Evolutionary conservation across 495 filamentous ascomycete genomes (phyloP).

Genomic region (Lindgomyces ingoldianus): DNA sequence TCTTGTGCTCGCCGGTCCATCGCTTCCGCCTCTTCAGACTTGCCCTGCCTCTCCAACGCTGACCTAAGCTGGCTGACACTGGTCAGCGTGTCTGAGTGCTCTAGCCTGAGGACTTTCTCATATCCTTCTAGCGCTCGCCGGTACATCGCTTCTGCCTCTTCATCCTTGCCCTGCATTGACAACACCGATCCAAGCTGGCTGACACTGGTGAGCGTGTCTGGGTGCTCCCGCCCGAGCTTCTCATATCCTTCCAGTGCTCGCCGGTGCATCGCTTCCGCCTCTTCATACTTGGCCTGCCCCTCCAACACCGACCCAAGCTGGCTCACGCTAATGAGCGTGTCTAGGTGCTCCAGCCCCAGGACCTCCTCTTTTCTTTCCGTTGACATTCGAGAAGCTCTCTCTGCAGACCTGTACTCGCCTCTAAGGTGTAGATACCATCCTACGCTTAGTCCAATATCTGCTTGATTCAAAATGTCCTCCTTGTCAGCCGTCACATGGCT

Average conservation of each 20-base stretch:
- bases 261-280: not conserved
- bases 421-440: slow-evolving; percentile 7
- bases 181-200: not conserved
- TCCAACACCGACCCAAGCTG: not conserved
- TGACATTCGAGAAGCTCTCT: not conserved
- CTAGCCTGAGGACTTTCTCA: not conserved
- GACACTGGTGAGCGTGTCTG: not conserved
- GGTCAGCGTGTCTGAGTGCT: not conserved
- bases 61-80: not conserved
- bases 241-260: not conserved
- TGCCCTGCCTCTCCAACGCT: not conserved
- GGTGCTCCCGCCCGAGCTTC: not conserved
- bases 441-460: not conserved
- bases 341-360: slow-evolving; percentile 46
- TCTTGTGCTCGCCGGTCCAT: not conserved
- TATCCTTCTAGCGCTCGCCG: not conserved
- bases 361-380: slow-evolving; percentile 43
- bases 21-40: not conserved
- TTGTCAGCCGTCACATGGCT: slow-evolving; percentile 5
- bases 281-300: not conserved
- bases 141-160: not conserved
- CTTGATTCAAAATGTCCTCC: not conserved
- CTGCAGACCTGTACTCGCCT: slow-evolving; percentile 36
- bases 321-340: slow-evolving; percentile 38
- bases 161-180: not conserved